Evolutionary conservation across 805 yeast genomes (phyloP).

Genomic region (Metschnikowia gelsemii): DNA sequence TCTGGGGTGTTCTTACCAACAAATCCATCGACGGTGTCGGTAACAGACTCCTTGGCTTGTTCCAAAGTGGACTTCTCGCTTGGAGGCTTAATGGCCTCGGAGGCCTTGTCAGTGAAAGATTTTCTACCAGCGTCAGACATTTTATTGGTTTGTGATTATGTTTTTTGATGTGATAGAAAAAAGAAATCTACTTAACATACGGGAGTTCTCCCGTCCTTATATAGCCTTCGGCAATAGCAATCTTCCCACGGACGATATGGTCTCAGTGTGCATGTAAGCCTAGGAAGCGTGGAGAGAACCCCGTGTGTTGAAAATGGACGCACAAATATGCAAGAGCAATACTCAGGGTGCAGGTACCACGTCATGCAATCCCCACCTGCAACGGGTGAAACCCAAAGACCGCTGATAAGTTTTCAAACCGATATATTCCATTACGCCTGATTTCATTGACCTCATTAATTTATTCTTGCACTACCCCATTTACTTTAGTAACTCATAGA

Average conservation of each 20-base stretch:
- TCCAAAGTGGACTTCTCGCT: constrained; percentile 61
- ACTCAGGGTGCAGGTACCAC: no score
- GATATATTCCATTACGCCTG: no score
- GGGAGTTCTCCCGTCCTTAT: constrained; percentile 2
- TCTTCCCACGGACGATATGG: not conserved
- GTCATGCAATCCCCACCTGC: no score
- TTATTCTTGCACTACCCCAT: no score
- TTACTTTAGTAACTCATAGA: no score
- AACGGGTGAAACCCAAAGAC: no score
- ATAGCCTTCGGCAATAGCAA: constrained; percentile 9
- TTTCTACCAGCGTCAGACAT: constrained; percentile 68
- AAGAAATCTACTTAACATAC: not conserved
- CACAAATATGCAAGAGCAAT: constrained; percentile 7
- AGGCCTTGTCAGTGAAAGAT: constrained; percentile 63
- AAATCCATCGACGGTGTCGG: constrained; percentile 64
- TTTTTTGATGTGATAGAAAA: not conserved
- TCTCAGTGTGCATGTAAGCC: constrained; percentile 5
- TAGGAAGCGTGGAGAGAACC: not conserved
- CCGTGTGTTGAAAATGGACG: not conserved
- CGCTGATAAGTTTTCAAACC: no score
- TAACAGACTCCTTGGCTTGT: constrained; percentile 67
- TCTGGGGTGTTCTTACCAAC: constrained; percentile 64
- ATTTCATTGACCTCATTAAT: no score
- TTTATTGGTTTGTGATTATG: not conserved
- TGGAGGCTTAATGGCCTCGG: constrained; percentile 71